Conservation (phyloP, 2,329 filamentous ascomycete species). For the Colletotrichum navitas region DNA sequence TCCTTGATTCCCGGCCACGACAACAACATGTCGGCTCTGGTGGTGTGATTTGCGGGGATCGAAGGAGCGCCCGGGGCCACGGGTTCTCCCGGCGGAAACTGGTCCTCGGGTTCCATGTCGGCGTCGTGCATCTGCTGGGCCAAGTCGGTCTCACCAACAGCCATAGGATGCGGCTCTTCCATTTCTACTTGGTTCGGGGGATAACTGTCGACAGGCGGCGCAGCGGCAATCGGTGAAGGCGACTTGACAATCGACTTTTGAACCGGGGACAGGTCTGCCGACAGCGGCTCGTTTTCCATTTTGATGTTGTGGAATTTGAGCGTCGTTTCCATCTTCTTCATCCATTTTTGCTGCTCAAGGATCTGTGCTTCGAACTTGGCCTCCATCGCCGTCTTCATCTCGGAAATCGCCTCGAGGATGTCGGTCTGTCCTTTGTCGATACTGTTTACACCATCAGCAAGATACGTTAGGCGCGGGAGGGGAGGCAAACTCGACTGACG, state of each 20-base stretch:
- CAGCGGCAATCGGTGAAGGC: background rate
- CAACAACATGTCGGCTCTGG: constrained; percentile 86
- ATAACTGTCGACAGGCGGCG: constrained; percentile 7
- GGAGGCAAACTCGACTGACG: constrained; percentile 68
- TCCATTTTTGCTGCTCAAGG: constrained; percentile 9
- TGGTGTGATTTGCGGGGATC: constrained; percentile 89
- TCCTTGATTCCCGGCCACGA: constrained; percentile 76
- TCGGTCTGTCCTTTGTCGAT: constrained; percentile 72
- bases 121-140: constrained; percentile 50
- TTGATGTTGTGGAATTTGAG: constrained; percentile 30
- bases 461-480: constrained; percentile 50
- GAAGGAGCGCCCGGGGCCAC: constrained; percentile 72
- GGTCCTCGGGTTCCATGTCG: constrained; percentile 61
- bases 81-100: constrained; percentile 57
- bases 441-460: constrained; percentile 52
- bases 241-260: constrained; percentile 26
- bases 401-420: constrained; percentile 67
- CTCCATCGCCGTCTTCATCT: constrained; percentile 43
- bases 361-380: constrained; percentile 32
- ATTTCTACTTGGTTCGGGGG: constrained; percentile 1
- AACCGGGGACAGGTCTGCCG: constrained; percentile 3
- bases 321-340: constrained; percentile 28
- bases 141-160: constrained; percentile 45
- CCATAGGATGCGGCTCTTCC: constrained; percentile 45
- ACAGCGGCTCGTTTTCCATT: constrained; percentile 28